phyloP scores from a whole-genome alignment of 1,284 basidiomycete species.

The Grifola frondosa region DNA sequence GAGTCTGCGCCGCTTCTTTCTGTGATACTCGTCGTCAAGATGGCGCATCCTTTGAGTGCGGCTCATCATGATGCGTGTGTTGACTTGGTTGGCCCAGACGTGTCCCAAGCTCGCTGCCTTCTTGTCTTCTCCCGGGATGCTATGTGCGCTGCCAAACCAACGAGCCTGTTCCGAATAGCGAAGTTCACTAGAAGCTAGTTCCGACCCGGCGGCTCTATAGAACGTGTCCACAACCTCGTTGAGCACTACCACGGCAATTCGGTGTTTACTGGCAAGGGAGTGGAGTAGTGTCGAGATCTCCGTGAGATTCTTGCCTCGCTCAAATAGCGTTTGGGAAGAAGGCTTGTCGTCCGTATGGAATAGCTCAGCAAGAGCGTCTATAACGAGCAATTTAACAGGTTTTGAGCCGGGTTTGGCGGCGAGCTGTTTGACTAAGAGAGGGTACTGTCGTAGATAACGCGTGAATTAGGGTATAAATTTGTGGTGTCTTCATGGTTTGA shows the following conservation, averaged over 20 bases:
- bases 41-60: constrained; percentile 71
- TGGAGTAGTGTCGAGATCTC: constrained; percentile 70
- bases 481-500: constrained; percentile 60
- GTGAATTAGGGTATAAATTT: constrained; percentile 64
- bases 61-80: constrained; percentile 78
- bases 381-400: constrained; percentile 69
- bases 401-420: constrained; percentile 33
- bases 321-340: constrained; percentile 57
- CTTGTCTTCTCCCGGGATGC: constrained; percentile 50
- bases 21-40: constrained; percentile 38
- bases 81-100: constrained; percentile 89
- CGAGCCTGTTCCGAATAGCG: constrained; percentile 73
- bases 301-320: constrained; percentile 70
- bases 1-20: constrained; percentile 36
- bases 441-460: constrained; percentile 68
- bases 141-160: constrained; percentile 71
- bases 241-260: constrained; percentile 76
- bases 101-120: constrained; percentile 86
- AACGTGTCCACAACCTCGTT: constrained; percentile 87
- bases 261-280: constrained; percentile 57
- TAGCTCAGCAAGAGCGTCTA: constrained; percentile 82
- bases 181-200: constrained; percentile 37
- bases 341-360: constrained; percentile 63
- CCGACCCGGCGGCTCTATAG: constrained; percentile 31
- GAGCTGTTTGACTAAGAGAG: constrained; percentile 46